These are phyloP conservation scores for Obelidium mucronatum DNA, from an alignment of 192 early-diverging fungal genomes.

Conservation along the genomic window DNA sequence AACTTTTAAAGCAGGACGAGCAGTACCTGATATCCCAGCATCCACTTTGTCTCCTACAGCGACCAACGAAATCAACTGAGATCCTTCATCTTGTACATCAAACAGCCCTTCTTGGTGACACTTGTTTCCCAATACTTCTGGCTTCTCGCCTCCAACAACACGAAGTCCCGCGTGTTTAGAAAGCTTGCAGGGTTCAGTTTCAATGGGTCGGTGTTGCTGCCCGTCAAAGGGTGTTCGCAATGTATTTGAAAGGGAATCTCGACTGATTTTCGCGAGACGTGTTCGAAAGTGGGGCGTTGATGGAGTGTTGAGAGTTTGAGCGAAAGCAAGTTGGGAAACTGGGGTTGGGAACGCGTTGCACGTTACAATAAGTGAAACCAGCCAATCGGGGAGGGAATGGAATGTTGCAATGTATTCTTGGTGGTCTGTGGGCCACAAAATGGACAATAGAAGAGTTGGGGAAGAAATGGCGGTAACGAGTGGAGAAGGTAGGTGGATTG, in stretches of 20 bases:
- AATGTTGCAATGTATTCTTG: background rate
- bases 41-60: constrained; percentile 5
- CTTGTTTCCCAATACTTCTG: constrained; percentile 21
- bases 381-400: constrained; percentile 19
- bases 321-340: background rate
- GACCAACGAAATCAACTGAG: constrained; percentile 30
- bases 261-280: constrained; percentile 21
- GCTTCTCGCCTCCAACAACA: constrained; percentile 10
- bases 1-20: background rate
- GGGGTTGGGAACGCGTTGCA: background rate
- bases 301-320: constrained; percentile 15
- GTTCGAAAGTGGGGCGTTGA: constrained; percentile 5
- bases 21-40: background rate
- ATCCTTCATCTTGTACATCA: constrained; percentile 37
- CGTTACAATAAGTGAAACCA: background rate
- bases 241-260: background rate
- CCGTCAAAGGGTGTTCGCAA: background rate
- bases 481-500: background rate
- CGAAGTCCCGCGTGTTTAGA: background rate
- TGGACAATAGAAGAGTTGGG: too few species aligned
- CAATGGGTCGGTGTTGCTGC: too few species aligned
- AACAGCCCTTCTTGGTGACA: constrained; percentile 7
- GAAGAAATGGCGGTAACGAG: background rate
- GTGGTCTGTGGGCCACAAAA: constrained; percentile 6
- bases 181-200: background rate